phyloP scores from a whole-genome alignment of 768 basidiomycete species.

The Lactarius evosmus region DNA sequence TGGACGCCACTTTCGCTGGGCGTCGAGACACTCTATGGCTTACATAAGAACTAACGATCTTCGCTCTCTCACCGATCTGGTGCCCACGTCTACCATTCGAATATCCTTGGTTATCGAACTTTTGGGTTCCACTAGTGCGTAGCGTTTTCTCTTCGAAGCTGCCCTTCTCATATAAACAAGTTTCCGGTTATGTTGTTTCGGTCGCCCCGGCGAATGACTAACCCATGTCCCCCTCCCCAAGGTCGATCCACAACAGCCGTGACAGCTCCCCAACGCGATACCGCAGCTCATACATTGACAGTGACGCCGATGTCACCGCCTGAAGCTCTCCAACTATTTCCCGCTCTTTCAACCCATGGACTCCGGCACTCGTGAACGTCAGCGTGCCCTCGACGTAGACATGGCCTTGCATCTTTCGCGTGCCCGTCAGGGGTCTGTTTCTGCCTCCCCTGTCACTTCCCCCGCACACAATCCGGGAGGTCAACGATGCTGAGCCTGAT shows the following conservation, averaged over 20 bases:
- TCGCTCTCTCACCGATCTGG: too few relatives aligned
- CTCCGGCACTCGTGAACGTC: constrained; percentile 75
- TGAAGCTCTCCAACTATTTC: constrained; percentile 61
- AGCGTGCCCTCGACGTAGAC: constrained; percentile 91
- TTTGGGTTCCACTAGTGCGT: too few relatives aligned
- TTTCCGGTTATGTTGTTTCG: neutral
- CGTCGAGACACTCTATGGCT: too few relatives aligned
- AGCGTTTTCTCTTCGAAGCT: neutral
- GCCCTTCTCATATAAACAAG: neutral
- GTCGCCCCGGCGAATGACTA: constrained; percentile 9
- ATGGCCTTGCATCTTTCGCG: constrained; percentile 81
- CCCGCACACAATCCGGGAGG: constrained; percentile 37
- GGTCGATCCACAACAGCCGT: neutral
- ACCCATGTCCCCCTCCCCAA: constrained; percentile 17
- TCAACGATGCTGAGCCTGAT: constrained; percentile 33
- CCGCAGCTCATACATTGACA: constrained; percentile 23
- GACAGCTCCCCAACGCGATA: constrained; percentile 15
- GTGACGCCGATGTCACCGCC: constrained; percentile 40
- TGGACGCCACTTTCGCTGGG: too few relatives aligned
- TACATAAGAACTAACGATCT: too few relatives aligned
- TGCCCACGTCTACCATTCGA: too few relatives aligned
- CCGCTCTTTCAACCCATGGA: constrained; percentile 67
- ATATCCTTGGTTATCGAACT: too few relatives aligned
- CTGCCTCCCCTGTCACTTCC: constrained; percentile 31
- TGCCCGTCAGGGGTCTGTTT: constrained; percentile 61